phyloP scores from a whole-genome alignment of 352 stramenopile genomes.

The Phytophthora uliginosa region DNA sequence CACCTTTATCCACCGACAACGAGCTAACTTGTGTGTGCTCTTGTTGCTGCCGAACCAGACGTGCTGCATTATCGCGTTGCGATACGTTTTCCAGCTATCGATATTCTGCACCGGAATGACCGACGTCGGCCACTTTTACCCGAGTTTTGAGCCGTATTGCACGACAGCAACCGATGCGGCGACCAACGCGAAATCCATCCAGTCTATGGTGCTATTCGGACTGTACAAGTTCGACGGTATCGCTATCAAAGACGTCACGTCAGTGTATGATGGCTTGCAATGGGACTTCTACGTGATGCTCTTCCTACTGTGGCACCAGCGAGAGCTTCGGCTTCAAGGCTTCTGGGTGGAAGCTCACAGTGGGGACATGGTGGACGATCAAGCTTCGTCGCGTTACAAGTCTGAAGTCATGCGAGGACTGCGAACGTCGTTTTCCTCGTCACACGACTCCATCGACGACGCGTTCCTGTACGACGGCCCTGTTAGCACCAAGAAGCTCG shows the following conservation, averaged over 20 bases:
- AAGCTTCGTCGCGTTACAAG: constrained; percentile 49
- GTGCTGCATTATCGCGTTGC: constrained; percentile 61
- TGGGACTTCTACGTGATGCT: constrained; percentile 90
- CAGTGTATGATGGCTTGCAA: constrained; percentile 77
- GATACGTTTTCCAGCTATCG: constrained; percentile 88
- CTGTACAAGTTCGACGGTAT: constrained; percentile 90
- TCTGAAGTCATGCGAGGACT: constrained; percentile 55
- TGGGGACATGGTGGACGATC: constrained; percentile 29
- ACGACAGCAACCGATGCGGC: constrained; percentile 40
- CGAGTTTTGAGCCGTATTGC: constrained; percentile 85
- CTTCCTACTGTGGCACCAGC: constrained; percentile 82
- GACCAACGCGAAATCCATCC: constrained; percentile 72
- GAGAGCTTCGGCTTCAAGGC: constrained; percentile 81
- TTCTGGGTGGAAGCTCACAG: constrained; percentile 67
- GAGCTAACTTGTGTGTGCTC: background rate
- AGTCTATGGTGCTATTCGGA: constrained; percentile 83
- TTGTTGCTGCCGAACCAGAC: constrained; percentile 35
- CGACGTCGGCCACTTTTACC: constrained; percentile 67
- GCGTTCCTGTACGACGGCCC: constrained; percentile 52
- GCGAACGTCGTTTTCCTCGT: constrained; percentile 63
- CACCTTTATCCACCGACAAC: background rate
- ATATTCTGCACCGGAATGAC: constrained; percentile 83
- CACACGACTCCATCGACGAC: constrained; percentile 83
- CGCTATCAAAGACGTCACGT: constrained; percentile 58
- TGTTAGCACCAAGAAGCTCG: constrained; percentile 27